Evolutionary conservation across 2,329 filamentous ascomycete genomes (phyloP).

Genomic region (Gliomastix tumulicola): DNA sequence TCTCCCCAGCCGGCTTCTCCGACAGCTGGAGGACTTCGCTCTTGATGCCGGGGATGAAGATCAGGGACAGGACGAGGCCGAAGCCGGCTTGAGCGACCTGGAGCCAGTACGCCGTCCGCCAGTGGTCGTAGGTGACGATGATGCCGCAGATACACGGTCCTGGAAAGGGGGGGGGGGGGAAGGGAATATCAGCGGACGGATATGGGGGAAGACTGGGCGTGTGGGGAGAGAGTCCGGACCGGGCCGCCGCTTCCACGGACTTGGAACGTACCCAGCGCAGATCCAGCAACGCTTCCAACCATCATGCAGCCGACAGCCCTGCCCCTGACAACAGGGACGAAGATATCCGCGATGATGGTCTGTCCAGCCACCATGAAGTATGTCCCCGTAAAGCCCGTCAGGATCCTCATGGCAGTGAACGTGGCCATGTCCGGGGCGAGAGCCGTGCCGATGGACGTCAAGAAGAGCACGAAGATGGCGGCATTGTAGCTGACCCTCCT

Average conservation of each 20-base stretch:
- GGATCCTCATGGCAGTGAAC: conserved; percentile 7
- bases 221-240: no score
- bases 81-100: conserved; percentile 14
- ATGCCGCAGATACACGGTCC: conserved; percentile 12
- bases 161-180: no score
- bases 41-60: conserved; percentile 13
- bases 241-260: no score
- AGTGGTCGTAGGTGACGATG: conserved; percentile 15
- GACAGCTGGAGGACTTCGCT: conserved; percentile 6
- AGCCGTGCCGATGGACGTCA: conserved; percentile 6
- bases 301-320: conserved; percentile 5
- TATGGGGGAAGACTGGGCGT: no score
- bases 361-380: conserved; percentile 8
- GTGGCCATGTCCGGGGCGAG: conserved; percentile 3
- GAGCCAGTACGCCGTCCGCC: conserved; percentile 14
- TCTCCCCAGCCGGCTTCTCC: background rate
- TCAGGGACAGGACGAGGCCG: conserved; percentile 11
- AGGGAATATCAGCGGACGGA: no score
- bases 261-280: conserved; percentile 6
- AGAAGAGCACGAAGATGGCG: conserved; percentile 4
- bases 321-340: conserved; percentile 4
- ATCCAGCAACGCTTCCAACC: conserved; percentile 5
- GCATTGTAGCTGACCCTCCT: conserved; percentile 6
- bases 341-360: conserved; percentile 8
- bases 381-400: conserved; percentile 6